Evolutionary conservation across 2,329 filamentous ascomycete genomes (phyloP).

Genomic region (Aspergillus candidus): DNA sequence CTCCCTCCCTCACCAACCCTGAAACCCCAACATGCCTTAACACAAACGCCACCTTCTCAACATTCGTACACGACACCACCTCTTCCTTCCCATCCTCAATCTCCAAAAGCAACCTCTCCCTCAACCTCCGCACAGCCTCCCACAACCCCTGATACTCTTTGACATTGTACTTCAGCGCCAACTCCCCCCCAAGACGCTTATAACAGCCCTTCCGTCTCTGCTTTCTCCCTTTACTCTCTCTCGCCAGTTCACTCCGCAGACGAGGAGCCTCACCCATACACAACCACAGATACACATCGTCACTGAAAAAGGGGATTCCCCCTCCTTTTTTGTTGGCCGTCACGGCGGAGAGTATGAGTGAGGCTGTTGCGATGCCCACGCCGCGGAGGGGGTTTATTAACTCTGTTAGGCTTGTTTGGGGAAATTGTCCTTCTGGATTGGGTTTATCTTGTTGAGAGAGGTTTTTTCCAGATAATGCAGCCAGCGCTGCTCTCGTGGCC

Average conservation of each 20-base stretch:
- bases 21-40: slow-evolving; percentile 29
- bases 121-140: slow-evolving; percentile 20
- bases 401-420: slow-evolving; percentile 26
- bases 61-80: slow-evolving; percentile 24
- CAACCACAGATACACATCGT: slow-evolving; percentile 39
- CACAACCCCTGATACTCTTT: slow-evolving; percentile 34
- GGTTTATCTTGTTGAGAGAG: no score
- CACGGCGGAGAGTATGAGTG: slow-evolving; percentile 35
- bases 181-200: slow-evolving; percentile 19
- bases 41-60: slow-evolving; percentile 36
- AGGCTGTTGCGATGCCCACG: slow-evolving; percentile 39
- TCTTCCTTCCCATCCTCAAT: neutral
- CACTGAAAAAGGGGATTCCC: slow-evolving; percentile 38
- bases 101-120: slow-evolving; percentile 11
- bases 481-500: slow-evolving; percentile 25
- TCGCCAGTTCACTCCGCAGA: neutral
- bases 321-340: slow-evolving; percentile 7
- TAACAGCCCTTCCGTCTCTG: slow-evolving; percentile 7
- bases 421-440: slow-evolving; percentile 17
- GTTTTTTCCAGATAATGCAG: neutral
- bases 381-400: slow-evolving; percentile 34
- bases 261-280: slow-evolving; percentile 21
- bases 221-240: slow-evolving; percentile 5
- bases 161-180: slow-evolving; percentile 38
- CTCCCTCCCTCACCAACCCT: slow-evolving; percentile 10